Evolutionary conservation across 2,329 filamentous ascomycete species (phyloP).

Genomic region (Epichloe baconii): DNA sequence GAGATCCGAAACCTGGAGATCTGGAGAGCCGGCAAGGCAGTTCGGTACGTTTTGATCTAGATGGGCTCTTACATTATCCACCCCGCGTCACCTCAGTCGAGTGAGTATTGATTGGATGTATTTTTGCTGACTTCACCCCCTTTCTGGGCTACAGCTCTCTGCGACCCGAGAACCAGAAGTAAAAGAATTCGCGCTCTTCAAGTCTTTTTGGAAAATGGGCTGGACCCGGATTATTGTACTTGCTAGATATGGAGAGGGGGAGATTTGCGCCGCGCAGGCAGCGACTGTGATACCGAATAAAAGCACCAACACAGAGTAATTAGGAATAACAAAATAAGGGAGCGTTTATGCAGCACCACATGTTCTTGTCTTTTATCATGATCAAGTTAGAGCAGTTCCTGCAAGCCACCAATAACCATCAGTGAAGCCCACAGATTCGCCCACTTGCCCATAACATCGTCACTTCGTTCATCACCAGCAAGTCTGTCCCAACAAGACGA

Average conservation of each 20-base stretch:
- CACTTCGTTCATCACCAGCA: too few species aligned
- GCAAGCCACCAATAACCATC: too few species aligned
- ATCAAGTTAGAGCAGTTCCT: too few species aligned
- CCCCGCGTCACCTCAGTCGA: too few species aligned
- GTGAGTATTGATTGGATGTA: neutral
- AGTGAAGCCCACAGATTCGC: too few species aligned
- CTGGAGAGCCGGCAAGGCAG: slow-evolving; percentile 97
- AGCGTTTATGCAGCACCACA: too few species aligned
- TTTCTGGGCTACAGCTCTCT: slow-evolving; percentile 40
- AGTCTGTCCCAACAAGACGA: too few species aligned
- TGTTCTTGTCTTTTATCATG: too few species aligned
- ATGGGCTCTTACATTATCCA: too few species aligned
- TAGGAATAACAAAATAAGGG: too few species aligned
- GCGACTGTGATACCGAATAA: slow-evolving; percentile 3
- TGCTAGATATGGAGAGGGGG: neutral
- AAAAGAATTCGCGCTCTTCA: slow-evolving; percentile 18
- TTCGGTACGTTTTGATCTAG: slow-evolving; percentile 46
- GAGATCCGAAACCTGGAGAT: slow-evolving; percentile 98
- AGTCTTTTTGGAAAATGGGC: slow-evolving; percentile 2
- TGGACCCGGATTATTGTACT: slow-evolving; percentile 1
- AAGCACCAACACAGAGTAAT: too few species aligned
- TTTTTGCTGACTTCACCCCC: neutral
- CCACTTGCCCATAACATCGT: too few species aligned
- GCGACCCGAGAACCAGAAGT: slow-evolving; percentile 78
- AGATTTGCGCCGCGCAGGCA: neutral